These are phyloP conservation scores for Lentinus brumalis DNA, from an alignment of 768 basidiomycete genomes.

Conservation along the genomic window DNA sequence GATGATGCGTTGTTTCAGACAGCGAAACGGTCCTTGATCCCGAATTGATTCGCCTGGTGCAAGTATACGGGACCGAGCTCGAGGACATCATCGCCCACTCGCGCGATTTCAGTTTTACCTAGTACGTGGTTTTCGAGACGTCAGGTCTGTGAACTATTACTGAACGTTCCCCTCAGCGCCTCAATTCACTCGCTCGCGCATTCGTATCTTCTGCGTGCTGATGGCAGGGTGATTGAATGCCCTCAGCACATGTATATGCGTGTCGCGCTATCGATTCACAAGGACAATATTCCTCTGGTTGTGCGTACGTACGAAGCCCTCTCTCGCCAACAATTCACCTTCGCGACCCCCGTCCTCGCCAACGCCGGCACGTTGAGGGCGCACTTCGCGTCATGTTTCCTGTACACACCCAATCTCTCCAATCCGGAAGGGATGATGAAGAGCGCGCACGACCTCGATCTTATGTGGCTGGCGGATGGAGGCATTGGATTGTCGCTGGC, in stretches of 20 bases:
- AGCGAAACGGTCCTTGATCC: too few species aligned
- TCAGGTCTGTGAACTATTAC: too few species aligned
- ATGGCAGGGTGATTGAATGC: not conserved
- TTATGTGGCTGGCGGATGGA: not conserved
- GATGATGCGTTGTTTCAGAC: too few species aligned
- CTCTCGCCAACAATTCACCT: not conserved
- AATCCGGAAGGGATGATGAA: not conserved
- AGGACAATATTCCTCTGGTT: not conserved
- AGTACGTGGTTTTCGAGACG: not conserved
- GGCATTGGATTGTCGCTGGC: not conserved
- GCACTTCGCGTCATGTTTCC: not conserved
- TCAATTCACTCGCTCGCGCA: not conserved
- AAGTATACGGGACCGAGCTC: too few species aligned
- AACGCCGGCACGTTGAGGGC: not conserved
- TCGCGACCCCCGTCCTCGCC: not conserved
- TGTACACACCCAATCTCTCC: not conserved
- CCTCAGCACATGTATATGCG: not conserved
- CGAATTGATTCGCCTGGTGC: too few species aligned
- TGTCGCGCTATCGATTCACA: not conserved
- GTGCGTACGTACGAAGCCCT: not conserved
- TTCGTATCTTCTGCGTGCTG: not conserved
- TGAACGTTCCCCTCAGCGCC: not conserved
- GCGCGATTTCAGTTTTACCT: too few species aligned
- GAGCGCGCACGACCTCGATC: not conserved
- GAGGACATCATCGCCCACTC: too few species aligned